Conservation (phyloP, 257 asterid species). For the Solanum corneliomulleri region DNA sequence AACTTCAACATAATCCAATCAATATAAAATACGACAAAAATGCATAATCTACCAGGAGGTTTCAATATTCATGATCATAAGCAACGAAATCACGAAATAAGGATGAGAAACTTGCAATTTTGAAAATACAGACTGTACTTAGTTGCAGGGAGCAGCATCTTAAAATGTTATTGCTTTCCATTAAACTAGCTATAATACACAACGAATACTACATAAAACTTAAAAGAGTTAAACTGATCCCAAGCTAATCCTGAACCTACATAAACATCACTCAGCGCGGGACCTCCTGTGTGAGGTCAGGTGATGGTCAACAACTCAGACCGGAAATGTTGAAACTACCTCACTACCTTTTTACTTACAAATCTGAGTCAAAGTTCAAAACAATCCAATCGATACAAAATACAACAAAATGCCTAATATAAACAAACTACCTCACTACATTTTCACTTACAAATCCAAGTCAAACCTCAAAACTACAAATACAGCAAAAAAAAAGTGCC, state of each 20-base stretch:
- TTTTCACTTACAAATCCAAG: not conserved
- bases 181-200: not conserved
- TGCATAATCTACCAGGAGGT: not conserved
- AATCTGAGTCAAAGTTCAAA: not conserved
- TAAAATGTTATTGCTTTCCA: too few species aligned
- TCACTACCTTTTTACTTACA: not conserved
- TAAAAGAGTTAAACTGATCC: not conserved
- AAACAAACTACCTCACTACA: not conserved
- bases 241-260: not conserved
- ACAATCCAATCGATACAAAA: not conserved
- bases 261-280: not conserved
- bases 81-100: too few species aligned
- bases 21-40: not conserved
- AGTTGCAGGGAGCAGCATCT: not conserved
- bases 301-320: not conserved
- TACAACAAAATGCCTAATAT: not conserved
- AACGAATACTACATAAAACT: not conserved
- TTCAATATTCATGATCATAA: not conserved
- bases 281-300: not conserved
- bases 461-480: not conserved
- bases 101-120: not conserved
- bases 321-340: not conserved
- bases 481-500: not conserved
- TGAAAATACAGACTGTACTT: not conserved
- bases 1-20: not conserved